Evolutionary conservation across 352 stramenopile species (phyloP), one percentile per base, ranked within the genome.

Genomic region (Elongisporangium prolatum): DNA sequence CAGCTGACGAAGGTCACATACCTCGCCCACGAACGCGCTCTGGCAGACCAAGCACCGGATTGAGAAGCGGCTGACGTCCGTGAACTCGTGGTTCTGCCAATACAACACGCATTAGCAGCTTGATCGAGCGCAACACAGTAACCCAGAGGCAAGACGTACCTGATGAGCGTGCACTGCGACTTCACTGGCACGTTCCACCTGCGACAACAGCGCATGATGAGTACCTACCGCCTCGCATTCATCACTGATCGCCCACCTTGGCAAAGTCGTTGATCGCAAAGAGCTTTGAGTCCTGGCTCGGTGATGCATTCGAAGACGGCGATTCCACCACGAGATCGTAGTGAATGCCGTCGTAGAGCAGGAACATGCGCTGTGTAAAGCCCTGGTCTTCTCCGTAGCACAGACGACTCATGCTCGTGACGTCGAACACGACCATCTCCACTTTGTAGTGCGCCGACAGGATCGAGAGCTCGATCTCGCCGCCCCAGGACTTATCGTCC

Each of bases 391-490:
- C 82, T 0, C 84, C 82, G 52, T 93, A 93, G 55, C 84, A 92
- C 18, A 93, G 60, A 13, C 84, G 79, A 47, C 75, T 89, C 84
- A 93, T 93, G 57, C 84, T 91, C 50, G 80, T 91, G 25, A 93
- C 81, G 49, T 93, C 84, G 60, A 93, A 93, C 13, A 93, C 84
- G 18, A 93, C 81, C 59, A 91, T 92, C 56, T 95, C 84, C 37
- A 95, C 65, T 21, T 83, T 78, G 53, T 83, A 93, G 61, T 83
- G 76, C 40, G 70, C 70, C n/a, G 78, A 89, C 25, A 95, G 56
- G 52, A 95, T 93, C 17, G 82, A 93, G 22, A 95, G 57, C 61
- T 95, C 86, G 61, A 95, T 95, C 68, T 95, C 86, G 4, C 86
- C 86, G 28, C 84, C 86, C 86, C 86, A 95, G 7, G 84, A 91